Percentiles rank a stretch among this genome's conserved stretches.
Conservation (phyloP, 2,329 filamentous ascomycete genomes). For the Hypocreales sp. region DNA sequence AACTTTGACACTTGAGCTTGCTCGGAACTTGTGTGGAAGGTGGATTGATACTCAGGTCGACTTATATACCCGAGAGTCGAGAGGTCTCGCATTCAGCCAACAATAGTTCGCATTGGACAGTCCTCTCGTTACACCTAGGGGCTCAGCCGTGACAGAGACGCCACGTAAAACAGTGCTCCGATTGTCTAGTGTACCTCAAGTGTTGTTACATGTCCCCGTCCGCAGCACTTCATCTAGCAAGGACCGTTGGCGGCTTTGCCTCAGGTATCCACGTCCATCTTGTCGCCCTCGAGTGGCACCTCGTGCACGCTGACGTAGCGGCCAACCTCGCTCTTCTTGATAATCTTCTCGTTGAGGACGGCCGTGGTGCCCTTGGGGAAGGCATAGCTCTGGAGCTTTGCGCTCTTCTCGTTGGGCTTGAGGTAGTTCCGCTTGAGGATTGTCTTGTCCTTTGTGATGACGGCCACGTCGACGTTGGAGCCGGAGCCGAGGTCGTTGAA, state of each 20-base stretch:
- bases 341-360: constrained; percentile 89
- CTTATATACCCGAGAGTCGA: constrained; percentile 4
- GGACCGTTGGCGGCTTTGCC: background rate
- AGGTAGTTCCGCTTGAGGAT: constrained; percentile 86
- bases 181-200: no score
- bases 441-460: constrained; percentile 93
- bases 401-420: constrained; percentile 77
- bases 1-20: constrained; percentile 1
- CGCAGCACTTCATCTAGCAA: background rate
- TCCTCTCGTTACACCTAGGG: no score
- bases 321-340: constrained; percentile 83
- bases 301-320: constrained; percentile 91
- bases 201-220: constrained; percentile 2
- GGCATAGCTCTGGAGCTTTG: constrained; percentile 86
- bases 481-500: constrained; percentile 97
- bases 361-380: constrained; percentile 90
- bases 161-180: background rate
- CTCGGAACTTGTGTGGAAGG: no score
- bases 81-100: no score
- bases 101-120: no score
- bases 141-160: background rate
- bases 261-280: constrained; percentile 53
- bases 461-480: constrained; percentile 90
- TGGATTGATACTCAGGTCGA: no score
- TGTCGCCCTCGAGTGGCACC: constrained; percentile 53